Evolutionary conservation across 2,329 filamentous ascomycete genomes (phyloP), one percentile per base, ranked within the genome.

Genomic region (Emmonsia crescens): DNA sequence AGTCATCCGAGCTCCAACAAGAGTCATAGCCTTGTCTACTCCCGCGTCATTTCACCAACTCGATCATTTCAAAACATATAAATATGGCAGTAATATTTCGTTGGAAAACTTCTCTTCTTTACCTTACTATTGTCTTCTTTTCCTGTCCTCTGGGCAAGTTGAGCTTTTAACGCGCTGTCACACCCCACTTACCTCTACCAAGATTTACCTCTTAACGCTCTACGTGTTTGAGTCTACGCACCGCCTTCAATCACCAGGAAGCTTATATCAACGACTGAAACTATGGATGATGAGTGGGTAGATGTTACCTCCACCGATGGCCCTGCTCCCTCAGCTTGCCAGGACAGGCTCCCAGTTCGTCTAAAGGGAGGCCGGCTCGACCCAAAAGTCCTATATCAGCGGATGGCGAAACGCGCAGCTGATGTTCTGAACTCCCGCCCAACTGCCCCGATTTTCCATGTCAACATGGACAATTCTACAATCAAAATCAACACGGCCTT

Each of bases 211-310:
- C 9, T 14, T 8, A 38, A 1, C 14, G 9, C 3, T 3, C 12
- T 16, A 31, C 29, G 12, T 31, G 48, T 31, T 29, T 31, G 27
- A 51, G n/a, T 16, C 5, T 19, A 1, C 1, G 12, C 2, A 51
- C 12, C 14, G 12, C 19, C 5, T 27, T 27, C 27, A 16, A 51
- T 27, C 10, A 16, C 48, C 27, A 3, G 27, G 3, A 16, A 31
- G 16, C 27, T 9, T 38, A 5, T 14, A 21, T 24, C 10, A 38
- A 46, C 9, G 21, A 24, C 10, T 49, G 12, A 9, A 19, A 40
- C 29, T 36, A 57, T 57, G 54, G 21, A 57, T 19, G 54, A 57
- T 19, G 54, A 57, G 27, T 57, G 54, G 54, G 54, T 57, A 21
- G 54, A 57, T 16, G 16, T 57, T 27, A 19, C n/a, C 27, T 16